Evolutionary conservation across 768 basidiomycete species (phyloP), one percentile per base, ranked within the genome.

Genomic region (Russula olivacea): DNA sequence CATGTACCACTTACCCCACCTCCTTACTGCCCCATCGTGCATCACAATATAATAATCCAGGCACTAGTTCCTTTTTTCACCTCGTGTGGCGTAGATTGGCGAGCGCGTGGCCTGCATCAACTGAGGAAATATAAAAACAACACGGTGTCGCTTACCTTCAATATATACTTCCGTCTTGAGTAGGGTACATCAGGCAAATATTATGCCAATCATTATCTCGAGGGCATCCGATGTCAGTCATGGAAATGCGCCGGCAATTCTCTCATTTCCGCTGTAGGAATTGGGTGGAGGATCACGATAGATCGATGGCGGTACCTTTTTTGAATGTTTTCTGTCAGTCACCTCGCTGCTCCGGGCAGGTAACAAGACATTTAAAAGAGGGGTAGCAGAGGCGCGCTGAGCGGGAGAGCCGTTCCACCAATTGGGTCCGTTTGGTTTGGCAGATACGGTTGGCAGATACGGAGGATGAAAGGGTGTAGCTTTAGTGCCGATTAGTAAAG

Each of bases 231-330:
- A 55, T 55, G 48, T 59, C 54, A 34, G 48, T 40, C 23, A 23
- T 55, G 19, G 19, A 21, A 64, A 43, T 64, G 58, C 30, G 49
- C 59, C 63, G 11, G 15, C 53, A 15, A 43, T 52, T 59, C 58
- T 63, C 62, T 64, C 58, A 56, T 60, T 40, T 59, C 63, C 59
- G 63, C 32, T 36, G 49, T 15, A 53, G 28, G 38, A 36, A 41
- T 58, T 50, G 19, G 36, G 32, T 28, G 10, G 41, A 50, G 32
- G 48, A 47, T 47, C 45, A 47, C 4, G 10, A 55, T 12, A 41
- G 14, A 34, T 30, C 28, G 38, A 49, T 54, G 7, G 23, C 62
- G 45, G 52, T 45, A 38, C 43, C 52, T 59, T 63, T 58, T 59
- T 54, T n/a, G 51, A 58, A 55, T 48, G 19, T 30, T 17, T 55